Percentiles rank a stretch among this genome's conserved stretches.
Conservation (phyloP, 2,329 filamentous ascomycete genomes). For the Pezicula radicicola region DNA sequence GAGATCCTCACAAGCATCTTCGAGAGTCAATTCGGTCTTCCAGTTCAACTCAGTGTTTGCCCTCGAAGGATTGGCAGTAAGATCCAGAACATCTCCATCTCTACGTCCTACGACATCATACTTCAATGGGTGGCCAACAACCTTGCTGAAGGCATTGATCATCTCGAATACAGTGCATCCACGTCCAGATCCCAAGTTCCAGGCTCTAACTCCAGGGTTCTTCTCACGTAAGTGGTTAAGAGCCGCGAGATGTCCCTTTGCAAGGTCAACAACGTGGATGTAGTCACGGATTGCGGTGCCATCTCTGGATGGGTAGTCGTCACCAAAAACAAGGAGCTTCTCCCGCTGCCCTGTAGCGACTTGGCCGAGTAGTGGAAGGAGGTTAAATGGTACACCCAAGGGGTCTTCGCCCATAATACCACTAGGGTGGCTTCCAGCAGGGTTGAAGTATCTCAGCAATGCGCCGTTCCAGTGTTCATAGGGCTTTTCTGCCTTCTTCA, state of each 20-base stretch:
- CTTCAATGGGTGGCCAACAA: conserved; percentile 79
- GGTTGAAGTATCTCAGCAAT: conserved; percentile 96
- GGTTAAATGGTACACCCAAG: conserved; percentile 91
- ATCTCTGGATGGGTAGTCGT: conserved; percentile 88
- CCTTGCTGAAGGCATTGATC: conserved; percentile 86
- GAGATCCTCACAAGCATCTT: conserved; percentile 89
- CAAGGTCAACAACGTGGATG: conserved; percentile 92
- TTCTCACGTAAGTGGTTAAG: conserved; percentile 85
- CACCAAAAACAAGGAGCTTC: conserved; percentile 91
- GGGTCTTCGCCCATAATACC: conserved; percentile 99
- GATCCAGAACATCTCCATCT: conserved; percentile 86
- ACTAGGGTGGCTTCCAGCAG: conserved; percentile 87
- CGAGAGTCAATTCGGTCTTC: conserved; percentile 87
- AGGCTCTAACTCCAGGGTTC: conserved; percentile 86
- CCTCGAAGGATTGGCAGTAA: conserved; percentile 85
- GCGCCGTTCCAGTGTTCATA: conserved; percentile 88
- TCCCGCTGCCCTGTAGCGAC: conserved; percentile 93
- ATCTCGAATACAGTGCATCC: conserved; percentile 98
- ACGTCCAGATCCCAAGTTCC: conserved; percentile 93
- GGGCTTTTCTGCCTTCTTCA: conserved; percentile 74
- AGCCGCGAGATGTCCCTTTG: conserved; percentile 80
- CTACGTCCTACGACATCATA: conserved; percentile 84
- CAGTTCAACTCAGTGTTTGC: conserved; percentile 88
- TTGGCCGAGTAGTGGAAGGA: conserved; percentile 90
- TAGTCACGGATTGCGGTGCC: conserved; percentile 96